A percentile compares a stretch with the other conserved stretches of the same genome.
Evolutionary conservation across 1,284 basidiomycete genomes (phyloP).

Genomic region (Malassezia vespertilionis): DNA sequence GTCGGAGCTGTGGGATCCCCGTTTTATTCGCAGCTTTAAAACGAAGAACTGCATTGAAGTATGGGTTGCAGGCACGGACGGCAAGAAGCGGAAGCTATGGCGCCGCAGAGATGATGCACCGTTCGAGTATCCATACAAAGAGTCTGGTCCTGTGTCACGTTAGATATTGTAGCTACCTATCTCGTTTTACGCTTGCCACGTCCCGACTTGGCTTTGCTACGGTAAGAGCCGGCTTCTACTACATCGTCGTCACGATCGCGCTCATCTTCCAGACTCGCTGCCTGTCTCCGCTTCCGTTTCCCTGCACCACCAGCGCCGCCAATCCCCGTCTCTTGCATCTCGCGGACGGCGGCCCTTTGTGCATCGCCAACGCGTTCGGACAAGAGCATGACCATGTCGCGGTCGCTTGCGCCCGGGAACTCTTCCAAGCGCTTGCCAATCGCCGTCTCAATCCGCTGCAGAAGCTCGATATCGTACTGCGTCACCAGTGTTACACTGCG

Average conservation of each 20-base stretch:
- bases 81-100: constrained; percentile 61
- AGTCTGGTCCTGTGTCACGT: constrained; percentile 19
- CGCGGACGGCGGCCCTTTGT: constrained; percentile 65
- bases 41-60: constrained; percentile 70
- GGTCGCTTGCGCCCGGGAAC: constrained; percentile 66
- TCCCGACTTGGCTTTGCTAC: constrained; percentile 10
- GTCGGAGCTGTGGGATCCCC: constrained; percentile 92
- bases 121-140: constrained; percentile 47
- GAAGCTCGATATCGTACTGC: constrained; percentile 93
- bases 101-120: constrained; percentile 41
- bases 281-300: constrained; percentile 31
- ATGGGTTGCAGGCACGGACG: constrained; percentile 58
- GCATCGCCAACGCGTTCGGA: constrained; percentile 85
- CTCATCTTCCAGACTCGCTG: constrained; percentile 26
- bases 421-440: constrained; percentile 84
- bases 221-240: constrained; percentile 24
- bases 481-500: constrained; percentile 93
- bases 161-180: constrained; percentile 2
- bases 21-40: constrained; percentile 90
- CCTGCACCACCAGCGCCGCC: constrained; percentile 35
- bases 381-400: constrained; percentile 77
- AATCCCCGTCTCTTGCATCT: constrained; percentile 49
- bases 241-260: constrained; percentile 46
- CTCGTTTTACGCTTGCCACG: constrained; percentile 3
- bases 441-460: constrained; percentile 72